Conservation (phyloP, 257 asterid genomes). For the Solanum ossicruentum region DNA sequence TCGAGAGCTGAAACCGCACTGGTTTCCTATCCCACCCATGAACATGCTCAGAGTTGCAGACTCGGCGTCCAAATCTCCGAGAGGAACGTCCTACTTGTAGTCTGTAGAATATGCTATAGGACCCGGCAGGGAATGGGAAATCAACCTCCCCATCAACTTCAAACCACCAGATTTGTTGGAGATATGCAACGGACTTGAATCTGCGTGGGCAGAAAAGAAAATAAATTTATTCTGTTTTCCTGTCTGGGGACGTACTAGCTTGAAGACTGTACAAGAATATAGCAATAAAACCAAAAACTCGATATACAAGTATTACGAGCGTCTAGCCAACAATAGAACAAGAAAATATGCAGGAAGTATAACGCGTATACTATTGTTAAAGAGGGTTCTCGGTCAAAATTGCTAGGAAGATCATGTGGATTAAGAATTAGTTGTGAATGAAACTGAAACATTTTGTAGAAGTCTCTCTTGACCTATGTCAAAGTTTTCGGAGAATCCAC, state of each 20-base stretch:
- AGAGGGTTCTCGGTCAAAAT: background rate
- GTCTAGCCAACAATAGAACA: background rate
- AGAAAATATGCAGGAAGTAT: background rate
- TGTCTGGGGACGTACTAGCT: background rate
- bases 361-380: background rate
- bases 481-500: background rate
- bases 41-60: constrained; percentile 54
- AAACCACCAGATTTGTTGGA: constrained; percentile 97
- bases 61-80: constrained; percentile 54
- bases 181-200: constrained; percentile 70
- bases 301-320: background rate
- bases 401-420: background rate
- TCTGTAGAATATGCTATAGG: constrained; percentile 71
- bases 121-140: constrained; percentile 73
- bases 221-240: background rate
- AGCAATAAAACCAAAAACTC: background rate
- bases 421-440: background rate
- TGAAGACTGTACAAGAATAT: background rate
- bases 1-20: constrained; percentile 56
- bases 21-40: constrained; percentile 95
- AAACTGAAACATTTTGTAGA: background rate
- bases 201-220: constrained; percentile 7
- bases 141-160: constrained; percentile 82
- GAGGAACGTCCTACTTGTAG: constrained; percentile 59
- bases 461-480: too few species aligned